These are phyloP conservation scores for Euphrasia arctica DNA, from an alignment of 305 asterid genomes.

Conservation along the genomic window DNA sequence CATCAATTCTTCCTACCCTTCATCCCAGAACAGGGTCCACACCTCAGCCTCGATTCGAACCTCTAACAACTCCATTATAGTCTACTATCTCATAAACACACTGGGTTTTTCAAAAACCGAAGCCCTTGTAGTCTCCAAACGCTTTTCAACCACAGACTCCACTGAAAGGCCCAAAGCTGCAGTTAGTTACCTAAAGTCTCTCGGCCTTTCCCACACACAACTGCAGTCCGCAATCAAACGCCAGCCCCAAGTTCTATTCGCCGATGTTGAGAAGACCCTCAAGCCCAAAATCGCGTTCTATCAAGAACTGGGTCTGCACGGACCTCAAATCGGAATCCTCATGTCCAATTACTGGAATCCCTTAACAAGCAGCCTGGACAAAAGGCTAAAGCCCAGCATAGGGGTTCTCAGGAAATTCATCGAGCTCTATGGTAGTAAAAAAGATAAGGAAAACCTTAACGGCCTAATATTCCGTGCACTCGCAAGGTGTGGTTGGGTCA, in stretches of 20 bases:
- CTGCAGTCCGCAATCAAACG: conserved; percentile 19
- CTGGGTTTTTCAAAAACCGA: conserved; percentile 4
- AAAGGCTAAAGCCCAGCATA: conserved; percentile 34
- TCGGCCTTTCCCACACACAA: conserved; percentile 33
- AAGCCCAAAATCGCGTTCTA: conserved; percentile 34
- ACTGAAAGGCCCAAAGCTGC: conserved; percentile 9
- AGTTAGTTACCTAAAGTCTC: conserved; percentile 2
- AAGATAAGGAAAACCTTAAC: not conserved
- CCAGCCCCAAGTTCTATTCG: conserved; percentile 27
- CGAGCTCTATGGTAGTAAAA: conserved; percentile 10
- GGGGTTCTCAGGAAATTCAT: conserved; percentile 21
- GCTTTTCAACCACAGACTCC: conserved; percentile 1
- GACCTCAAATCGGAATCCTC: not conserved
- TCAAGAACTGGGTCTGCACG: not conserved
- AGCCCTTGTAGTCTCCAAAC: not conserved
- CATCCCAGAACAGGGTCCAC: conserved; percentile 14
- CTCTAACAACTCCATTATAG: conserved; percentile 1
- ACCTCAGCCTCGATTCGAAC: conserved; percentile 4
- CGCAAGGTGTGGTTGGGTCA: conserved; percentile 21
- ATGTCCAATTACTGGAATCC: not conserved
- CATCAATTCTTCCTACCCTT: not conserved
- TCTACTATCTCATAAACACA: conserved; percentile 7
- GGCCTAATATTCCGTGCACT: conserved; percentile 28
- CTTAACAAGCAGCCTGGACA: conserved; percentile 22
- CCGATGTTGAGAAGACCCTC: conserved; percentile 31